phyloP scores from a whole-genome alignment of 169 alveolate species.

The Eimeria necatrix region DNA sequence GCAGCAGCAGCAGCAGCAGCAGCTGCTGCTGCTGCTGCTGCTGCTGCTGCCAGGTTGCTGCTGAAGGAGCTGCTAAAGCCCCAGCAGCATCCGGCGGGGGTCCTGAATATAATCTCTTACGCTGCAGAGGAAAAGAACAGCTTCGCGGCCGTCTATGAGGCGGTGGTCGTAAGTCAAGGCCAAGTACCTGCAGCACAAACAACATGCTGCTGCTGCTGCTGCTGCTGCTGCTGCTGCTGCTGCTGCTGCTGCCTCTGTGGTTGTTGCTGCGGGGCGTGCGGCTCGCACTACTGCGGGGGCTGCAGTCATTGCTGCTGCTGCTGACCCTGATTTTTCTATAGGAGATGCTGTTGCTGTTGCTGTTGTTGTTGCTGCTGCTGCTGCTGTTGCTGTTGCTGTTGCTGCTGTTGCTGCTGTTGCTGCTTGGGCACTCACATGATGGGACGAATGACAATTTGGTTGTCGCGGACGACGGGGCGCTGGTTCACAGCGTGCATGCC shows the following conservation, averaged over 20 bases:
- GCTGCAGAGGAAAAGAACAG: conserved; percentile 96
- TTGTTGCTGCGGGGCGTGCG: no score
- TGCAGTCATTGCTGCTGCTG: not conserved
- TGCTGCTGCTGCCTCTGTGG: not conserved
- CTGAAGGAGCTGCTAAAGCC: conserved; percentile 40
- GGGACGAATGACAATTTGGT: conserved; percentile 96
- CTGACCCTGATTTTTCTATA: not conserved
- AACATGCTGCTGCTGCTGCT: conserved; percentile 31
- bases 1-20: no score
- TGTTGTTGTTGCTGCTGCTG: conserved; percentile 27
- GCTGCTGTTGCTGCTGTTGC: not conserved
- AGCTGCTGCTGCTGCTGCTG: no score
- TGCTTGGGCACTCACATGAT: conserved; percentile 88
- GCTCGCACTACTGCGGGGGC: conserved; percentile 19
- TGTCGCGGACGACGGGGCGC: conserved; percentile 96
- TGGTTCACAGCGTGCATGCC: conserved; percentile 97
- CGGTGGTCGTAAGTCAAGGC: conserved; percentile 99
- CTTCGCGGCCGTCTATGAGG: conserved; percentile 98
- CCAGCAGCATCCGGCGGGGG: conserved; percentile 89
- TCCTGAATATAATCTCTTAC: conserved; percentile 95
- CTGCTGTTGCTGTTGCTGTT: not conserved
- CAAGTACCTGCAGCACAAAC: conserved; percentile 87
- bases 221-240: conserved; percentile 24
- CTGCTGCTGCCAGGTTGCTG: no score
- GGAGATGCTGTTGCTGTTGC: not conserved